Base-by-base conservation (phyloP, 106 monocot genomes). In the Alisma plantagoaquatica region DNA sequence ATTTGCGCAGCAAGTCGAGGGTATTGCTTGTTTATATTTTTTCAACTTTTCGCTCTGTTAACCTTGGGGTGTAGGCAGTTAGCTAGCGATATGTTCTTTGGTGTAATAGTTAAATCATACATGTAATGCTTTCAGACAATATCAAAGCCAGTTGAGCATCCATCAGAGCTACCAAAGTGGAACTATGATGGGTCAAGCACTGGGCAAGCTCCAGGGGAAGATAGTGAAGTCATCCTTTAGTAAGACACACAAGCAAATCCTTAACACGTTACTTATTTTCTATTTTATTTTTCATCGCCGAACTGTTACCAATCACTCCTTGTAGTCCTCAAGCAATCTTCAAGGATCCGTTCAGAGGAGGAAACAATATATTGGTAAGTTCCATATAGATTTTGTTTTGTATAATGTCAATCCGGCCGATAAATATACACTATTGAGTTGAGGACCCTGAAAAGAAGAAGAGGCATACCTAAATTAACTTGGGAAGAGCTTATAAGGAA, bases 171-270 rank as follows among this genome's bases (percentile, higher is more conserved):
- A 18, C 89, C 89, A 54, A 90, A 83, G 53, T 90, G 89, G 89
- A 90, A 90, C 43, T 90, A 90, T 30, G 88, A 89, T 51, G 86
- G 86, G 45, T 86, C 86, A 27, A 86, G 86, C 68, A 86, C 86
- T 31, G 86, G 85, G 27, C 85, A 86, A 66, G 86, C 83, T 64
- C 88, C 88, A 11, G 88, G 88, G 60, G 88, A 90, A 66, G 89
- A 90, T 53, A 90, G 89, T 62, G 89, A 90, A 90, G 89, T 90
- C 43, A 90, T 90, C 27, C 61, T 90, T 60, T 90, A 90, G 89
- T 90, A 78, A 52, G 72, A 58, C 33, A n/a, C n/a, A n/a, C n/a
- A n/a, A n/a, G n/a, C n/a, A n/a, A n/a, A n/a, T n/a, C n/a, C n/a
- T n/a, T n/a, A n/a, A n/a, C n/a, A n/a, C n/a, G n/a, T n/a, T n/a